These are phyloP conservation scores for Pseudevernia furfuracea DNA, from an alignment of 495 filamentous ascomycete species.

Conservation along the genomic window DNA sequence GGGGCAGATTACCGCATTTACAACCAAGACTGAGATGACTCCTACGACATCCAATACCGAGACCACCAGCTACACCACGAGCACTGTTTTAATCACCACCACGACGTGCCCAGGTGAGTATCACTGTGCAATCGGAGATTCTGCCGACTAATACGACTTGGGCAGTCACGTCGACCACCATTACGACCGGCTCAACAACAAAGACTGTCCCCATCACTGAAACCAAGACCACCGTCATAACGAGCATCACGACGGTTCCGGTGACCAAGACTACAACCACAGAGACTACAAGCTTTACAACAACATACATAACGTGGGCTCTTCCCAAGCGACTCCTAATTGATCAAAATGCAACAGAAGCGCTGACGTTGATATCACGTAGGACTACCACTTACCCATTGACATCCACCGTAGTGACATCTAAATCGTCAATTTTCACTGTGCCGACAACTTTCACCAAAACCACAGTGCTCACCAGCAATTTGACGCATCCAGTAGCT, in stretches of 20 bases:
- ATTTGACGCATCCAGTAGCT: background rate
- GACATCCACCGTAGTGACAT: too few relatives aligned
- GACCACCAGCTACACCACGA: background rate
- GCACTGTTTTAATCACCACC: background rate
- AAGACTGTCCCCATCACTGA: background rate
- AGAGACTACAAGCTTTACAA: background rate
- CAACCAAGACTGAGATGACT: background rate
- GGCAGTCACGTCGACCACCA: background rate
- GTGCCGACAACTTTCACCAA: too few relatives aligned
- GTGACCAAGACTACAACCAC: background rate
- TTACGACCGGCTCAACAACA: background rate
- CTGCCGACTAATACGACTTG: background rate
- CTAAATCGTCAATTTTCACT: too few relatives aligned
- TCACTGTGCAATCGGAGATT: background rate
- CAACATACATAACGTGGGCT: background rate
- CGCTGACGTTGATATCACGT: background rate
- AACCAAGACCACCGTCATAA: background rate
- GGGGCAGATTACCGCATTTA: background rate
- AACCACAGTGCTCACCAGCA: background rate
- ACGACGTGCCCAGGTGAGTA: background rate
- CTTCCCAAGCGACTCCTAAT: background rate
- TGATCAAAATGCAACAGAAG: background rate
- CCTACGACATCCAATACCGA: background rate
- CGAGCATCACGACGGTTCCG: background rate
- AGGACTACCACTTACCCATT: conserved; percentile 20